A percentile compares a stretch with the other conserved stretches of the same genome.
Conservation (phyloP, 305 asterid species). For the Fraxinus baroniana region DNA sequence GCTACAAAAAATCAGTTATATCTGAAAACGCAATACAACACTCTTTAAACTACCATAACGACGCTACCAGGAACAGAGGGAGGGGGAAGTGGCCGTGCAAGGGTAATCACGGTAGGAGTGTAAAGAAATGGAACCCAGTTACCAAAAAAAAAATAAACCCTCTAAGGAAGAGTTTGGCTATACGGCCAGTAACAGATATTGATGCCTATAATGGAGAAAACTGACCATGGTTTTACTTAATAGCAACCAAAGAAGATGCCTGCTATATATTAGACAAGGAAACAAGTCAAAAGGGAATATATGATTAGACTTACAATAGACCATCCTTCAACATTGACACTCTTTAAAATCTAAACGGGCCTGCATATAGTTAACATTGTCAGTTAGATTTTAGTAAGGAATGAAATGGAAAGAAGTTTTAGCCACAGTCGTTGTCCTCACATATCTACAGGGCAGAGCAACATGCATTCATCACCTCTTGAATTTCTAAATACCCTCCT, state of each 20-base stretch:
- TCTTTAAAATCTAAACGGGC: constrained; percentile 90
- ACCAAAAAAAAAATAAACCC: no score
- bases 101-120: no score
- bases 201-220: no score
- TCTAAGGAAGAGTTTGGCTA: no score
- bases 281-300: neutral
- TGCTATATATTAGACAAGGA: neutral
- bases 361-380: constrained; percentile 41
- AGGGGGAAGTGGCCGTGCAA: no score
- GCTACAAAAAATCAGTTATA: no score
- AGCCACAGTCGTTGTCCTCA: constrained; percentile 22
- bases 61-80: no score
- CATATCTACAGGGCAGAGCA: constrained; percentile 94
- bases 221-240: neutral
- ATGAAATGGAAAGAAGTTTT: constrained; percentile 1
- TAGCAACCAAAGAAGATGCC: neutral
- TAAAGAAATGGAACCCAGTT: no score
- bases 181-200: no score
- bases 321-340: constrained; percentile 93
- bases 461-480: constrained; percentile 76
- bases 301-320: constrained; percentile 67
- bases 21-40: no score
- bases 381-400: neutral
- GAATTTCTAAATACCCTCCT: constrained; percentile 77
- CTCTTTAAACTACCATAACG: no score